A percentile compares a stretch with the other conserved stretches of the same genome.
phyloP scores from a whole-genome alignment of 306 rosid species.

The Cicer judaicum region DNA sequence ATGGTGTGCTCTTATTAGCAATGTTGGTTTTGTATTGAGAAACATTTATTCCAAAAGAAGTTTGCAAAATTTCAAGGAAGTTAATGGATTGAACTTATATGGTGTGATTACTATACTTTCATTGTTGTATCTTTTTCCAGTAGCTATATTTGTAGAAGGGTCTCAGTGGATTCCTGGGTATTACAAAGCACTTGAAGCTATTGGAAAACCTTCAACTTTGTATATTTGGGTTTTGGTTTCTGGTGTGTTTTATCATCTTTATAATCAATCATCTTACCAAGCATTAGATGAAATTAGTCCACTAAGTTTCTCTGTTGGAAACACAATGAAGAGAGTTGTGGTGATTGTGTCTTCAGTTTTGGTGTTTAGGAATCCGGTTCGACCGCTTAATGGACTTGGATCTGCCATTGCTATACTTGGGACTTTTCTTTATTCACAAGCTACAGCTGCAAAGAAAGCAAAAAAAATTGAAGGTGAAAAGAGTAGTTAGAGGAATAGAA shows the following conservation, averaged over 20 bases:
- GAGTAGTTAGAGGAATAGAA: constrained; percentile 54
- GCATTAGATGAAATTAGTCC: constrained; percentile 95
- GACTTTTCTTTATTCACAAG: constrained; percentile 90
- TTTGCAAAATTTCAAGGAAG: constrained; percentile 79
- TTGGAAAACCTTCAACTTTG: constrained; percentile 72
- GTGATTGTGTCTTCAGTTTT: constrained; percentile 80
- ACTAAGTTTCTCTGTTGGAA: constrained; percentile 88
- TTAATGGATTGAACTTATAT: constrained; percentile 85
- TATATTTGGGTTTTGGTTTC: constrained; percentile 85
- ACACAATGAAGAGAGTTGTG: constrained; percentile 96
- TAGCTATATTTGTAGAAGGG: constrained; percentile 86
- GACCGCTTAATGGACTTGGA: constrained; percentile 90
- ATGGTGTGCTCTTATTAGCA: constrained; percentile 89
- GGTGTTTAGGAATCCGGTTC: constrained; percentile 89
- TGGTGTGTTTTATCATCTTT: constrained; percentile 92
- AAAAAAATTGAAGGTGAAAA: constrained; percentile 71
- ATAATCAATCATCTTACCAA: constrained; percentile 94
- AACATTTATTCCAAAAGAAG: constrained; percentile 86
- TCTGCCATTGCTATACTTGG: constrained; percentile 91
- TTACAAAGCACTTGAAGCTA: constrained; percentile 68
- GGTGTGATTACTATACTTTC: constrained; percentile 83
- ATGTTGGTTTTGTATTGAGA: constrained; percentile 87
- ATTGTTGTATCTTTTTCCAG: constrained; percentile 78
- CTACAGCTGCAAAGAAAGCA: constrained; percentile 57
- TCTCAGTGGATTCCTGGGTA: constrained; percentile 92